phyloP scores from a whole-genome alignment of 768 basidiomycete genomes.

The Peribolospora baueri region DNA sequence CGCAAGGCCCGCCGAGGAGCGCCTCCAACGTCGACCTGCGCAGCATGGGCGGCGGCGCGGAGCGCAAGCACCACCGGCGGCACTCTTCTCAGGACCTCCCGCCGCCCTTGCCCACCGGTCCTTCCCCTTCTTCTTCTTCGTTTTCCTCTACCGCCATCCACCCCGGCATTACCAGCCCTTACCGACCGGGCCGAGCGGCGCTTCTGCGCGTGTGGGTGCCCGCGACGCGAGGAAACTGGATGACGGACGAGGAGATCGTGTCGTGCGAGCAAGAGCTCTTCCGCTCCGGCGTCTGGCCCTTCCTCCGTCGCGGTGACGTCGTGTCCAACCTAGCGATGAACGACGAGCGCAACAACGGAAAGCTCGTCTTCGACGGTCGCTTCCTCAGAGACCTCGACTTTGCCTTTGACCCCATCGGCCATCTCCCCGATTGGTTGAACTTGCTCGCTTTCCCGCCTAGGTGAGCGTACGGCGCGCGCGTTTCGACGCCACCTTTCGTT shows the following conservation, averaged over 20 bases:
- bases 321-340: conserved; percentile 9
- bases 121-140: too few relatives aligned
- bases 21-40: too few relatives aligned
- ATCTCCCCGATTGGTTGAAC: conserved; percentile 13
- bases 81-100: too few relatives aligned
- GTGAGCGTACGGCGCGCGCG: background rate
- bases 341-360: conserved; percentile 10
- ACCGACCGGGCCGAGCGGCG: conserved; percentile 9
- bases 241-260: conserved; percentile 13
- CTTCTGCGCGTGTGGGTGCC: conserved; percentile 13
- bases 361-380: conserved; percentile 10
- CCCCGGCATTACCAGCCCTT: background rate
- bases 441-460: conserved; percentile 8
- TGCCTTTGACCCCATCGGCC: conserved; percentile 9
- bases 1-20: too few relatives aligned
- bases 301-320: conserved; percentile 8
- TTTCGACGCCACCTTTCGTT: too few relatives aligned
- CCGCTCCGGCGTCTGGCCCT: conserved; percentile 6
- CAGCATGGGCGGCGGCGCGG: too few relatives aligned
- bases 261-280: conserved; percentile 12
- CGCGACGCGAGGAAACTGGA: conserved; percentile 5
- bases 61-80: too few relatives aligned
- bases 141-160: too few relatives aligned
- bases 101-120: too few relatives aligned
- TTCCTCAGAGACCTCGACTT: conserved; percentile 12